Evolutionary conservation across 2,329 filamentous ascomycete genomes (phyloP).

Genomic region (Cladophialophora chaetospira): DNA sequence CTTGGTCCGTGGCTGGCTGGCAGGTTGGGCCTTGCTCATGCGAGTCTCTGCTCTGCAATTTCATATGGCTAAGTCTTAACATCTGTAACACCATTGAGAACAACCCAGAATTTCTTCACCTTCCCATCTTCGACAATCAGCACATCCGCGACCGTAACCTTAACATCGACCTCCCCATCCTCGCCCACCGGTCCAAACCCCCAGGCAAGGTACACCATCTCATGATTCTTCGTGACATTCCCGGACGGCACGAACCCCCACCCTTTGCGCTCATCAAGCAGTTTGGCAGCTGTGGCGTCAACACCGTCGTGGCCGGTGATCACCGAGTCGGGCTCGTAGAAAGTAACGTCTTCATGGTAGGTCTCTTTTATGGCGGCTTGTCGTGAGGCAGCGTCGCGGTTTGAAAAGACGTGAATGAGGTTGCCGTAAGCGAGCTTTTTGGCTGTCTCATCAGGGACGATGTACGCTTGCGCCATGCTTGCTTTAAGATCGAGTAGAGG

Average conservation of each 20-base stretch:
- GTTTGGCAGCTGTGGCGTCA: neutral
- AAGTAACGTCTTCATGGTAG: conserved; percentile 11
- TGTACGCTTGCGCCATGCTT: neutral
- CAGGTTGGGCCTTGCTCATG: too few species aligned
- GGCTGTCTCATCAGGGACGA: neutral
- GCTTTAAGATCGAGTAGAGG: too few species aligned
- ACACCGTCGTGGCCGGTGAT: conserved; percentile 12
- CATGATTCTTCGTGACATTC: conserved; percentile 5
- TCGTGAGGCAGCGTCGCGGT: conserved; percentile 8
- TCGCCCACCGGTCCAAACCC: conserved; percentile 11
- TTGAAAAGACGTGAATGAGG: conserved; percentile 12
- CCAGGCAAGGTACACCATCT: conserved; percentile 16
- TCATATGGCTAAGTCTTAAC: neutral
- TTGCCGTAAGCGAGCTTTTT: conserved; percentile 10
- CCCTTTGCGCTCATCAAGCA: conserved; percentile 3
- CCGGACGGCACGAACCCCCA: conserved; percentile 15
- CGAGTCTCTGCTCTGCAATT: too few species aligned
- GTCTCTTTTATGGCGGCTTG: neutral
- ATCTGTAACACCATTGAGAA: conserved; percentile 15
- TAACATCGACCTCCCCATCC: conserved; percentile 6
- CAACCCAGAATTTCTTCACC: conserved; percentile 15
- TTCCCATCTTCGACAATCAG: conserved; percentile 10
- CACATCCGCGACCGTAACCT: conserved; percentile 14
- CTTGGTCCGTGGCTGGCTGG: too few species aligned
- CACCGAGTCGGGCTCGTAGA: conserved; percentile 13